A percentile compares a stretch with the other conserved stretches of the same genome.
phyloP scores from a whole-genome alignment of 768 basidiomycete species.

The Lanmaoa rubissima region DNA sequence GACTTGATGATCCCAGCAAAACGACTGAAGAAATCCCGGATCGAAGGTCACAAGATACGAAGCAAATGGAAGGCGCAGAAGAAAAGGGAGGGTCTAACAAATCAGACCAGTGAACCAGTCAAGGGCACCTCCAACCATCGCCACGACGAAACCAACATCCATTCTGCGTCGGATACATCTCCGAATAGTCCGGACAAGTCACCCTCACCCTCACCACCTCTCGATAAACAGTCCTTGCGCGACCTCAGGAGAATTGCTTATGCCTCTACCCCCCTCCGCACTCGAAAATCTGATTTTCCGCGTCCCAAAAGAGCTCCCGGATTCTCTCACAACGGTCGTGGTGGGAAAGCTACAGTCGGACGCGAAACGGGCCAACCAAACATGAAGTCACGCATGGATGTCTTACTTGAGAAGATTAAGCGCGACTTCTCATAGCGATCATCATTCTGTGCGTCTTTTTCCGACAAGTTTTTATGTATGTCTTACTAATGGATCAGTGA shows the following conservation, averaged over 20 bases:
- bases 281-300: conserved; percentile 49
- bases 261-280: conserved; percentile 54
- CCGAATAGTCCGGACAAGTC: conserved; percentile 1
- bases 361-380: conserved; percentile 50
- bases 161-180: not conserved
- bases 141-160: not conserved
- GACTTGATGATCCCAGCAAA: conserved; percentile 50
- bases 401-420: conserved; percentile 84
- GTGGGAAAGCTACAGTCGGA: conserved; percentile 31
- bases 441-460: conserved; percentile 1
- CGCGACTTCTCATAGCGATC: conserved; percentile 44
- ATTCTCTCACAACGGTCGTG: conserved; percentile 16
- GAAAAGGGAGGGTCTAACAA: conserved; percentile 42
- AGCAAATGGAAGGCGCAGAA: conserved; percentile 77
- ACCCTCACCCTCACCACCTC: conserved; percentile 1
- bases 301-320: conserved; percentile 24
- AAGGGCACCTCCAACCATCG: not conserved
- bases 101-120: conserved; percentile 1
- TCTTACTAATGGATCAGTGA: not conserved
- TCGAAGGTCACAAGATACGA: conserved; percentile 73
- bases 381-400: conserved; percentile 88
- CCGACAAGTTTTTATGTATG: not conserved
- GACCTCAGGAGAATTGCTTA: conserved; percentile 65
- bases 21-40: conserved; percentile 78
- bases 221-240: conserved; percentile 41